These are phyloP conservation scores for Trichosporon sp. DNA, from an alignment of 1,284 basidiomycete species.

Conservation along the genomic window DNA sequence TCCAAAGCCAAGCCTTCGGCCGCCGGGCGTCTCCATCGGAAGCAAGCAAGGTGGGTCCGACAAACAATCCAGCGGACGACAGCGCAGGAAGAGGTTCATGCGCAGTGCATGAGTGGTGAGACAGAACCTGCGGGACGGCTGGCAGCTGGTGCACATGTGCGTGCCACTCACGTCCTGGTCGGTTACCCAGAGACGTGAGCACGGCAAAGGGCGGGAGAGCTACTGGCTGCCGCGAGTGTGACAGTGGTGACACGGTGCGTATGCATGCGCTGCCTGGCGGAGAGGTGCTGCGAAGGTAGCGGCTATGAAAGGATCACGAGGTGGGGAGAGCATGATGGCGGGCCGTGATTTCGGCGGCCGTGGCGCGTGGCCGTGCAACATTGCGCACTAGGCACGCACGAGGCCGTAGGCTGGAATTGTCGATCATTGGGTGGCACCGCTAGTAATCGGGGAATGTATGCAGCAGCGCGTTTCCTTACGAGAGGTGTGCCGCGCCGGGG, in stretches of 20 bases:
- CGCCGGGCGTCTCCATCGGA: no score
- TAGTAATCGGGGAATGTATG: neutral
- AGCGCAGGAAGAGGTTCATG: no score
- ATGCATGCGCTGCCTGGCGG: neutral
- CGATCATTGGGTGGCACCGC: neutral
- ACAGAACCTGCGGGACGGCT: no score
- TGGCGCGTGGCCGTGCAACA: neutral
- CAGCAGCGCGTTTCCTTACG: neutral
- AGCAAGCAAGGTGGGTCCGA: no score
- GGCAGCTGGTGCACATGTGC: neutral
- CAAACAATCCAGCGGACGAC: no score
- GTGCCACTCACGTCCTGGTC: neutral
- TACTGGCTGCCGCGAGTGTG: neutral
- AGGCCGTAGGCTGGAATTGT: neutral
- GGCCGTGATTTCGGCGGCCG: neutral
- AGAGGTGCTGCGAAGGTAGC: neutral
- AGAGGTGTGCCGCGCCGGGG: neutral
- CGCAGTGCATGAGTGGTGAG: no score
- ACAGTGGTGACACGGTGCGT: neutral
- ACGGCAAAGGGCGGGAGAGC: neutral
- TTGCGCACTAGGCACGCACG: neutral
- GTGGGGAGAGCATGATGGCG: neutral
- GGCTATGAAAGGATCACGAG: neutral
- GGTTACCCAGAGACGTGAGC: neutral
- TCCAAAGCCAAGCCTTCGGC: no score